Conservation (phyloP, 768 basidiomycete genomes). For the Butyriboletus loyo region DNA sequence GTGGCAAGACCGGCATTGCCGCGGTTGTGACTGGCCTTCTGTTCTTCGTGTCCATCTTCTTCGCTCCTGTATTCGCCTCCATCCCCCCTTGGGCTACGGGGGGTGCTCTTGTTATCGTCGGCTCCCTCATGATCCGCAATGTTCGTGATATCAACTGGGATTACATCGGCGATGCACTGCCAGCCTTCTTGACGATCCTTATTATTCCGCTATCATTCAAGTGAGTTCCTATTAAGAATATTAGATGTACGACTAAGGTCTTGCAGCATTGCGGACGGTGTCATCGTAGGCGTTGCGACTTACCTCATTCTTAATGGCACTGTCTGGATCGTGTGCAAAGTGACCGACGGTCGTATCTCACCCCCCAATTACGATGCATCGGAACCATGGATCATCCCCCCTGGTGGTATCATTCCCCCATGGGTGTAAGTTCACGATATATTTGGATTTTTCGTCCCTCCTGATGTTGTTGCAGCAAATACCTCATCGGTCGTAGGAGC, state of each 20-base stretch:
- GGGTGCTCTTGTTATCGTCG: constrained; percentile 79
- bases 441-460: background rate
- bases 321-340: constrained; percentile 53
- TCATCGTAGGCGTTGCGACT: constrained; percentile 73
- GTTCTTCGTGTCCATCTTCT: constrained; percentile 85
- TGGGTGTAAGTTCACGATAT: constrained; percentile 56
- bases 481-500: constrained; percentile 18
- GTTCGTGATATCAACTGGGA: constrained; percentile 88
- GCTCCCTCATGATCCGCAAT: constrained; percentile 87
- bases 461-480: constrained; percentile 21
- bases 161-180: constrained; percentile 83
- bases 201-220: constrained; percentile 79
- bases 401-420: constrained; percentile 61
- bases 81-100: constrained; percentile 89
- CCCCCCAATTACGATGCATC: constrained; percentile 63
- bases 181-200: constrained; percentile 79
- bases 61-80: constrained; percentile 84
- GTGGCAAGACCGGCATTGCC: constrained; percentile 83
- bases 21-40: constrained; percentile 68
- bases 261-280: constrained; percentile 80
- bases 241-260: background rate
- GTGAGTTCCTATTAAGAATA: constrained; percentile 36
- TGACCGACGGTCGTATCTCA: constrained; percentile 54
- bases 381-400: constrained; percentile 71
- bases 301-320: constrained; percentile 74